Conservation (phyloP, 768 basidiomycete genomes). For the Russula emetica region DNA sequence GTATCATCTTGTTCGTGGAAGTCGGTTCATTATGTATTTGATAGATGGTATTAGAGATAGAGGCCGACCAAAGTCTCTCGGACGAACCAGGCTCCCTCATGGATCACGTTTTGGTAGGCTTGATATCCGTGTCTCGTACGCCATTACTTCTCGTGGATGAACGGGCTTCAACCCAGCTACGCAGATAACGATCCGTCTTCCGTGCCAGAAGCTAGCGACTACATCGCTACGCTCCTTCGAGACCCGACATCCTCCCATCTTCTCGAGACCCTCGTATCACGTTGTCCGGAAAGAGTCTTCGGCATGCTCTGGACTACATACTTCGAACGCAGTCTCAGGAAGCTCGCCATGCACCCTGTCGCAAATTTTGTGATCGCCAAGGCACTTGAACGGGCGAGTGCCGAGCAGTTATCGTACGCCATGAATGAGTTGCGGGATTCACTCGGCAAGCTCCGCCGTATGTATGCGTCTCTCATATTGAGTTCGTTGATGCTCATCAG, state of each 20-base stretch:
- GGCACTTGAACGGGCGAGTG: slow-evolving; percentile 60
- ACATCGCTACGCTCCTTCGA: slow-evolving; percentile 73
- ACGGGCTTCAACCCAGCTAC: background rate
- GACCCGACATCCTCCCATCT: slow-evolving; percentile 88
- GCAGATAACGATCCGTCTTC: slow-evolving; percentile 40
- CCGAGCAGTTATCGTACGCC: slow-evolving; percentile 49
- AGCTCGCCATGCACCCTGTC: slow-evolving; percentile 80
- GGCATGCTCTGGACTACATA: slow-evolving; percentile 69
- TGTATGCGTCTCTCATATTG: slow-evolving; percentile 34
- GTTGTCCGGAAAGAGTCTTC: slow-evolving; percentile 60
- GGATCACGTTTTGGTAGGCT: slow-evolving; percentile 74
- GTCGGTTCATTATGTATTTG: slow-evolving; percentile 17
- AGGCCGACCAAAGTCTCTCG: slow-evolving; percentile 59
- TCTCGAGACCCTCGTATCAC: slow-evolving; percentile 71
- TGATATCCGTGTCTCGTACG: slow-evolving; percentile 64
- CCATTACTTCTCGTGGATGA: slow-evolving; percentile 20
- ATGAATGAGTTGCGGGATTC: slow-evolving; percentile 55
- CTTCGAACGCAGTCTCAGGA: slow-evolving; percentile 65
- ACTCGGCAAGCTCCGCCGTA: slow-evolving; percentile 66
- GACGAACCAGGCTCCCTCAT: slow-evolving; percentile 66
- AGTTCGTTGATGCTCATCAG: background rate
- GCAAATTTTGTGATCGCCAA: slow-evolving; percentile 92
- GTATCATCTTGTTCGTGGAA: background rate
- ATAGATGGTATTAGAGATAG: slow-evolving; percentile 80
- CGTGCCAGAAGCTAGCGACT: slow-evolving; percentile 61